These are phyloP conservation scores for Incumbomyces lentus DNA, from an alignment of 2,329 filamentous ascomycete genomes.

Conservation along the genomic window DNA sequence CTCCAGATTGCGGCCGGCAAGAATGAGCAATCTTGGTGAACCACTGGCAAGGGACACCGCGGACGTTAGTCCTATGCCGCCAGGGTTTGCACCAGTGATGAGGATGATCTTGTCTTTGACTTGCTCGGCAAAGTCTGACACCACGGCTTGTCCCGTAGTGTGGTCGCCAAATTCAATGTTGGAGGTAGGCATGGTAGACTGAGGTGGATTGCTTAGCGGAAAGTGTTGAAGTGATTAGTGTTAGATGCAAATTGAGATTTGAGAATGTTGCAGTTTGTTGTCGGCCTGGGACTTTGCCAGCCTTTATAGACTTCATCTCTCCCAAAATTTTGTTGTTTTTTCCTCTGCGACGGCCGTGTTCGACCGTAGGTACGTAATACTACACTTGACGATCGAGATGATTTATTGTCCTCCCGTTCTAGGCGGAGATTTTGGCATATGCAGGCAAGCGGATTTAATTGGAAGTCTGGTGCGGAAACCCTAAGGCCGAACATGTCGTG, in stretches of 20 bases:
- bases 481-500: too few species aligned
- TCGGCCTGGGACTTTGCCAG: too few species aligned
- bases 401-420: too few species aligned
- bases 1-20: constrained; percentile 28
- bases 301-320: too few species aligned
- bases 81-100: constrained; percentile 32
- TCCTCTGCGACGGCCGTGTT: too few species aligned
- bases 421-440: too few species aligned
- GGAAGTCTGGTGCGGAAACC: too few species aligned
- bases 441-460: too few species aligned
- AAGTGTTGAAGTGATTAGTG: background rate
- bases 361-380: too few species aligned
- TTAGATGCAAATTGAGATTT: background rate
- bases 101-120: constrained; percentile 27
- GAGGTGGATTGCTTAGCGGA: background rate
- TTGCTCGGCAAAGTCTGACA: constrained; percentile 15
- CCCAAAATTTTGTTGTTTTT: too few species aligned
- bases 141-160: constrained; percentile 3
- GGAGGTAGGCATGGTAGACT: background rate
- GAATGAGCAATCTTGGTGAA: constrained; percentile 27
- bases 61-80: constrained; percentile 29
- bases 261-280: background rate
- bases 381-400: too few species aligned
- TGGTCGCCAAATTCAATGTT: background rate
- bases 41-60: constrained; percentile 28